A percentile compares a stretch with the other conserved stretches of the same genome.
Conservation (phyloP, 768 basidiomycete genomes). For the Pleurotus sapidus region DNA sequence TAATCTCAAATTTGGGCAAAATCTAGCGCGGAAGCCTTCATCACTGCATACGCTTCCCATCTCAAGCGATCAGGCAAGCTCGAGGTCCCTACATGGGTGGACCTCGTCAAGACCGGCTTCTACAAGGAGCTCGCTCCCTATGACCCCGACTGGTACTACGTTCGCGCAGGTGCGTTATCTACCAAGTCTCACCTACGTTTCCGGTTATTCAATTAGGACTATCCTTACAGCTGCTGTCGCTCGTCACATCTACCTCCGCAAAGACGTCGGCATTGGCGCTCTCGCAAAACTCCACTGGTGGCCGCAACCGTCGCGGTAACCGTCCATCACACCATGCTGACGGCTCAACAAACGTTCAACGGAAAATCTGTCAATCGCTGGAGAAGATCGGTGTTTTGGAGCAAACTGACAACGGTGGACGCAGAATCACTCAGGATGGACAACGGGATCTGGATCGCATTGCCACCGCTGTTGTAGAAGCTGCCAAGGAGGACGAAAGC, state of each 20-base stretch:
- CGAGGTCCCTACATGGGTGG: slow-evolving; percentile 98
- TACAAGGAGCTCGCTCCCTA: slow-evolving; percentile 99
- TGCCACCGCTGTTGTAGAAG: slow-evolving; percentile 85
- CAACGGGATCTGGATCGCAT: slow-evolving; percentile 95
- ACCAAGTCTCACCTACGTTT: not conserved
- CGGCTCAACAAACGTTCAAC: slow-evolving; percentile 85
- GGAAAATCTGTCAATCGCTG: slow-evolving; percentile 93
- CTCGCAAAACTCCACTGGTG: slow-evolving; percentile 96
- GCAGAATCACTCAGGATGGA: slow-evolving; percentile 95
- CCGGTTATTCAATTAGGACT: not conserved
- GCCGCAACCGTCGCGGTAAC: slow-evolving; percentile 93
- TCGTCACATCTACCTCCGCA: slow-evolving; percentile 99
- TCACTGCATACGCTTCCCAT: slow-evolving; percentile 91
- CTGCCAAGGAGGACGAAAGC: slow-evolving; percentile 67
- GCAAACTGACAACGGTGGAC: slow-evolving; percentile 88
- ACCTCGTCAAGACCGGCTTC: slow-evolving; percentile 96
- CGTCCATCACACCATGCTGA: slow-evolving; percentile 93
- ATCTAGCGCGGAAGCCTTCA: slow-evolving; percentile 87
- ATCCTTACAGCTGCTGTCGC: slow-evolving; percentile 77
- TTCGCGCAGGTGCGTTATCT: slow-evolving; percentile 82
- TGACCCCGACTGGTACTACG: slow-evolving; percentile 99
- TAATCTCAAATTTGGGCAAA: slow-evolving; percentile 15
- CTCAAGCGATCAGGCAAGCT: slow-evolving; percentile 99
- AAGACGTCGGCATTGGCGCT: slow-evolving; percentile 92
- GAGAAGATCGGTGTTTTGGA: slow-evolving; percentile 99